Base-by-base conservation (phyloP, 345 rosid genomes). In the Euphorbia tirucalli region DNA sequence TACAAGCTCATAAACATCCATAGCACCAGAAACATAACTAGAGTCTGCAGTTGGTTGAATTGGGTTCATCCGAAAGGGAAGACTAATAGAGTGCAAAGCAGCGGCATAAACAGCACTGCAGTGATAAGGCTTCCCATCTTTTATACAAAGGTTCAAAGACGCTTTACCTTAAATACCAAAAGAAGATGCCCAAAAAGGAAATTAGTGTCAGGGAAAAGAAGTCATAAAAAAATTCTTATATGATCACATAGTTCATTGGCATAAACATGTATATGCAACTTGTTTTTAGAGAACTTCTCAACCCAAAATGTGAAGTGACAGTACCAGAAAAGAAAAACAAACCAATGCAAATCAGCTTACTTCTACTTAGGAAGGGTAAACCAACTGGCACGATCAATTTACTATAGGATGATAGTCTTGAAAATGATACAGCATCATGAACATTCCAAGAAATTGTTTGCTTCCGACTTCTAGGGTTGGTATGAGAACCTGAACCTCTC, bases 31-130 rank as follows among this genome's bases (percentile, higher is more conserved):
- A 49, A 72, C 70, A 83, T 79, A 76, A 68, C 58, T 66, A 24
- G 89, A 77, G 73, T 86, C 84, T 21, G 75, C 74, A 61, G 83
- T 63, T 15, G 86, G 87, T 49, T 89, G 88, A 44, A 61, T 74
- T 25, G 78, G 79, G 61, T 81, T 90, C 93, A 88, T 88, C 50
- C 87, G 68, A 80, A 89, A 90, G 59, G 97, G 90, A 61, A 95
- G 83, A 69, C 87, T 86, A 39, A 80, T 69, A 41, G 97, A 86
- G 85, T 95, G 91, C 55, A 92, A 67, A 30, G 97, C 97, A 49
- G 99, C 87, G 15, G 97, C 97, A 44, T 89, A 95, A 55, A 92
- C 83, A 68, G 97, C 93, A 75, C 97, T 89, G 70, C 86, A 76
- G 69, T 84, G 91, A 75, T 92, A 92, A 75, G 89, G 86, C 79